Conservation (phyloP, 2,329 filamentous ascomycete genomes). For the Aschersonia sp. region DNA sequence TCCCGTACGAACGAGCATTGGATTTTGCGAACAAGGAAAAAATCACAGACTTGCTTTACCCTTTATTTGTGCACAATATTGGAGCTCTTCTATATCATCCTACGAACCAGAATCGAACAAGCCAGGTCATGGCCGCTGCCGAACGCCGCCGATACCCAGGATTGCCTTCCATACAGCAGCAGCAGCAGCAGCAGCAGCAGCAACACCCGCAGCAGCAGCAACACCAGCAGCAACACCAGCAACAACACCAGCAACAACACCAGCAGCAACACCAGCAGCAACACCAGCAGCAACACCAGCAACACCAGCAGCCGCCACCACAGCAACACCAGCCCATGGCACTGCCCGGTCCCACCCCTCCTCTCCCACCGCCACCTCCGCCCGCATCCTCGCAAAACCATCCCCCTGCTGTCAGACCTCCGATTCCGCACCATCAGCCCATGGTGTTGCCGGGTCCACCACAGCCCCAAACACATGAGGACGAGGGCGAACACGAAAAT, state of each 20-base stretch:
- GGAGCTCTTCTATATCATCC: slow-evolving; percentile 88
- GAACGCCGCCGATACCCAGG: slow-evolving; percentile 56
- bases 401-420: neutral
- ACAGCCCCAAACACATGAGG: slow-evolving; percentile 44
- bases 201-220: neutral
- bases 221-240: slow-evolving; percentile 21
- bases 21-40: slow-evolving; percentile 99
- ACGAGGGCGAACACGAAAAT: slow-evolving; percentile 60
- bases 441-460: slow-evolving; percentile 48
- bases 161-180: slow-evolving; percentile 55
- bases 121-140: slow-evolving; percentile 74
- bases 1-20: slow-evolving; percentile 91
- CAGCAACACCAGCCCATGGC: neutral
- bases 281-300: neutral
- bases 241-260: neutral
- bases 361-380: neutral
- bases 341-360: neutral
- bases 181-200: slow-evolving; percentile 26
- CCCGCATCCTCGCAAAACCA: neutral
- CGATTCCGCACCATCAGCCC: slow-evolving; percentile 38
- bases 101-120: slow-evolving; percentile 69
- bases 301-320: neutral
- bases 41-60: slow-evolving; percentile 90
- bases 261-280: slow-evolving; percentile 42
- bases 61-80: slow-evolving; percentile 95